Evolutionary conservation across 2,329 filamentous ascomycete genomes (phyloP), one percentile per base, ranked within the genome.

Genomic region (Colletotrichum kahawae): DNA sequence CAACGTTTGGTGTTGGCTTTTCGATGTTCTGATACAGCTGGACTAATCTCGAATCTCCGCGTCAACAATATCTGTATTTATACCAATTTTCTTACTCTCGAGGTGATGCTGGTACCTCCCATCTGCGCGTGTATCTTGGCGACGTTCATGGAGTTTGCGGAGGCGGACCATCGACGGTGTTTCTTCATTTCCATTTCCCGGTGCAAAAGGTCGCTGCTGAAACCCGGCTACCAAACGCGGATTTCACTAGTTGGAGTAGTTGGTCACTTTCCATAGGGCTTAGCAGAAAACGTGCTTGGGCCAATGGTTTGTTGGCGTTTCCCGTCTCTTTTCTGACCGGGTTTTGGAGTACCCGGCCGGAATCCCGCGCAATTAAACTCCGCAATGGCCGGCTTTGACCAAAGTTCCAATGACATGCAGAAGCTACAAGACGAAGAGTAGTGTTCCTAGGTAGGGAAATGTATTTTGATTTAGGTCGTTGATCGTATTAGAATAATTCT

Each of bases 81-180:
- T 43, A 43, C 4, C 0, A n/a, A 18, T 43, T 0, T 1, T 5
- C 36, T 2, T 10, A 0, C 16, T 10, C 36, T 43, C 16, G 16
- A 2, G 0, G 36, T n/a, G 36, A 43, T 43, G 16, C 36, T 1
- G 1, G 18, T 18, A 3, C 4, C 4, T 18, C 4, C 36, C 12
- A 21, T 1, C 54, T 18, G 1, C 54, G n/a, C 13, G 13, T 13
- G 5, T 57, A n/a, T n/a, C 12, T 29, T 18, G 13, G 18, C 6
- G 9, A 54, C 4, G 0, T 59, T 2, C 14, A 18, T 59, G 56
- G 56, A 29, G 27, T 59, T 31, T 29, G 33, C 27, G 27, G 29
- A 33, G 7, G 27, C 27, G 27, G 56, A 59, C 9, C 16, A 59
- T 7, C n/a, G 4, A 18, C 27, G 24, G 13, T 18, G 9, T 33